phyloP scores from a whole-genome alignment of 768 basidiomycete genomes.

The Serendipita sp. region DNA sequence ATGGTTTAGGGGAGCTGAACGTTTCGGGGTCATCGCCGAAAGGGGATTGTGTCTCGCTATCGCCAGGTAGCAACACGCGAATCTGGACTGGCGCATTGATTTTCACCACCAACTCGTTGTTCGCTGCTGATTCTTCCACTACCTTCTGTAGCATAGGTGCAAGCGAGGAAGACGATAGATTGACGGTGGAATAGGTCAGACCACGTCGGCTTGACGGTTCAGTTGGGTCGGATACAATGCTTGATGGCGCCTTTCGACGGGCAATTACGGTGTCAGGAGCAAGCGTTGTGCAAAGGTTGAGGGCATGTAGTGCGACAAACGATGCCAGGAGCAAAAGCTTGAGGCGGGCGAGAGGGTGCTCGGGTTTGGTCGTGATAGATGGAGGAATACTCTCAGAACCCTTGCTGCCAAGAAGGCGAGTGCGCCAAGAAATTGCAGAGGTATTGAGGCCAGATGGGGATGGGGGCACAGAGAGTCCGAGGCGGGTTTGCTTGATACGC shows the following conservation, averaged over 20 bases:
- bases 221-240: constrained; percentile 8
- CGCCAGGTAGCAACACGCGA: constrained; percentile 13
- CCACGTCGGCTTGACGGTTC: constrained; percentile 8
- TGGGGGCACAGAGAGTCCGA: constrained; percentile 12
- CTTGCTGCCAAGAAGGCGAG: constrained; percentile 18
- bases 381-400: constrained; percentile 5
- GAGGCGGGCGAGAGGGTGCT: constrained; percentile 73
- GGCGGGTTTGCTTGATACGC: constrained; percentile 30
- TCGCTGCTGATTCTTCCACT: neutral
- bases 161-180: constrained; percentile 15
- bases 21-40: constrained; percentile 9
- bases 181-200: constrained; percentile 19
- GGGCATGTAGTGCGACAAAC: constrained; percentile 79
- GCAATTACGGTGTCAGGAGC: constrained; percentile 46
- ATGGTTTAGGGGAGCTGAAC: neutral
- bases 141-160: constrained; percentile 20
- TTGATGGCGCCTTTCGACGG: constrained; percentile 25
- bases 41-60: constrained; percentile 7
- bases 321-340: constrained; percentile 83
- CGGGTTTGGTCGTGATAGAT: constrained; percentile 15
- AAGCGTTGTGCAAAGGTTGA: constrained; percentile 86
- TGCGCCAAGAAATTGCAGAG: constrained; percentile 31
- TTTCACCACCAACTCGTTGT: neutral
- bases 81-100: constrained; percentile 16
- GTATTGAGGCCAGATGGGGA: constrained; percentile 35